phyloP scores from a whole-genome alignment of 2,329 filamentous ascomycete species.

The Penicillium sp. region DNA sequence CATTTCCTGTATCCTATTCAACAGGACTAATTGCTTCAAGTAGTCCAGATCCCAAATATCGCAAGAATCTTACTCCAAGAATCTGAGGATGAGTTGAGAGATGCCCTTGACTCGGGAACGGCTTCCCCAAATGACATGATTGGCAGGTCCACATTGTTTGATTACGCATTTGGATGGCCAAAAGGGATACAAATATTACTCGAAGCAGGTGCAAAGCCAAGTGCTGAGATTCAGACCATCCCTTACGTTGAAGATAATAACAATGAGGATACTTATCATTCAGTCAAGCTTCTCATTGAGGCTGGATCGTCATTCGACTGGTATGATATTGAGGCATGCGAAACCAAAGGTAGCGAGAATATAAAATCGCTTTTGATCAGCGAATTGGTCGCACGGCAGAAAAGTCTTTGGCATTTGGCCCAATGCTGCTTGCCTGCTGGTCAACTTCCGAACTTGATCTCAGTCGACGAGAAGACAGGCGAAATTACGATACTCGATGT shows the following conservation, averaged over 20 bases:
- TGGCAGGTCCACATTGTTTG: not conserved
- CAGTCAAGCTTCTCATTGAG: not conserved
- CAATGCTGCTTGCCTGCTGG: not conserved
- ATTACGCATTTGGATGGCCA: not conserved
- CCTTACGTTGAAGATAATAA: not conserved
- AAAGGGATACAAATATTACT: not conserved
- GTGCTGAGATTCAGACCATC: rapidly evolving
- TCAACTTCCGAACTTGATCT: not conserved
- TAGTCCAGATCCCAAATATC: not conserved
- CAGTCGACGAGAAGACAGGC: not conserved
- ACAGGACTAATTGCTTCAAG: not conserved
- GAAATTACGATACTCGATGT: not conserved
- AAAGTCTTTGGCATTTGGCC: not conserved
- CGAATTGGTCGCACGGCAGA: not conserved
- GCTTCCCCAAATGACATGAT: not conserved
- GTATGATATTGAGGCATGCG: rapidly evolving
- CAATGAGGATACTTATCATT: not conserved
- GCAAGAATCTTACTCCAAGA: not conserved
- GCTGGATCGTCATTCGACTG: not conserved
- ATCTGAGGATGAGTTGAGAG: not conserved
- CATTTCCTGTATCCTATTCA: too few relatives aligned
- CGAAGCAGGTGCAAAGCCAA: not conserved
- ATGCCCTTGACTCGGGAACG: not conserved
- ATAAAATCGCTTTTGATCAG: not conserved
- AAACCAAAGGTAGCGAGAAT: not conserved